Evolutionary conservation across 495 filamentous ascomycete genomes (phyloP), one percentile per base, ranked within the genome.

Genomic region (Terfezia boudieri): DNA sequence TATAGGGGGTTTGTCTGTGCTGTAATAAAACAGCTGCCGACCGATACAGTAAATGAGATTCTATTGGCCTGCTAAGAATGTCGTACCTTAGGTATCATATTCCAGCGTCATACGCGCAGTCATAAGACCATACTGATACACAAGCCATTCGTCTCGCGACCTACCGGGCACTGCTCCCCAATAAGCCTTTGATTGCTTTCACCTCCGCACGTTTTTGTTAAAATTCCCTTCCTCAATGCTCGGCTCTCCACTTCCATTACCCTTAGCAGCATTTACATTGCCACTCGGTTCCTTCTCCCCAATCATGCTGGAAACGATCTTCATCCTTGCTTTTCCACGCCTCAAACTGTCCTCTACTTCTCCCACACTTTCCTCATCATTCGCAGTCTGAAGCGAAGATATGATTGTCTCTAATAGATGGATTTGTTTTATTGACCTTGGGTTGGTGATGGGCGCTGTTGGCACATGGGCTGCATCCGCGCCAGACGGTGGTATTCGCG

Each of bases 401-500:
- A 65, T 36, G 23, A 65, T 53, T 41, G 59, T 51, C n/a, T 59
- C 56, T 9, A 65, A 50, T 10, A 59, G 56, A 49, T 64, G 51
- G 35, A 61, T 55, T 53, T 65, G 63, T 50, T 64, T 65, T 54
- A 64, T 59, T 32, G 52, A 54, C 8, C 62, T 56, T 17, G 53
- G 49, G 49, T 59, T 64, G 37, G 57, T 60, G 50, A 65, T 65
- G 14, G 53, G 55, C 23, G 52, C 37, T 20, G 43, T 48, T 11
- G 51, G 26, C 12, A 54, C 8, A 20, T 23, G 46, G 32, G 16
- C 20, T 35, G 48, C 43, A 50, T 41, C n/a, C 60, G 60, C 50
- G 70, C 56, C 20, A 66, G 69, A 52, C 68, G 71, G 35, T 37
- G 65, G 41, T 50, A 80, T 67, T 58, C 81, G 70, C 17, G 77